Conservation (phyloP, 305 asterid species). For the Coffea humblotiana region DNA sequence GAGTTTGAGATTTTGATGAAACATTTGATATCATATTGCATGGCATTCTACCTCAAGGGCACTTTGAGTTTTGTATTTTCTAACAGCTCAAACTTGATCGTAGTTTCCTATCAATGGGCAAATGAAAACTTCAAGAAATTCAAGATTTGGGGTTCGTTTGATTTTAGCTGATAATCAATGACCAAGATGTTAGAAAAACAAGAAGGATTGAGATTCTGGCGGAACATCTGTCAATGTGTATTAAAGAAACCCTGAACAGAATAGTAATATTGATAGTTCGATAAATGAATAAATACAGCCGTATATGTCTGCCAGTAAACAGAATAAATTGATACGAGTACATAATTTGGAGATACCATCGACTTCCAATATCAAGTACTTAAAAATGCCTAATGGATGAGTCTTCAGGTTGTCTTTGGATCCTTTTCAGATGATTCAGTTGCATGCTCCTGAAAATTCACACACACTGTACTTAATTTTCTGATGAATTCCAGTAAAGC, state of each 20-base stretch:
- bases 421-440: slow-evolving; percentile 19
- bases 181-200: neutral
- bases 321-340: neutral
- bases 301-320: neutral
- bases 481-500: neutral
- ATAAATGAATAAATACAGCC: neutral
- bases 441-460: slow-evolving; percentile 26
- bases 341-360: slow-evolving; percentile 4
- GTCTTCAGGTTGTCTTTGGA: slow-evolving; percentile 21
- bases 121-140: neutral
- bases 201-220: neutral
- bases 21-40: neutral
- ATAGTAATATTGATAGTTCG: neutral
- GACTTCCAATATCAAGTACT: slow-evolving; percentile 1
- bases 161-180: slow-evolving; percentile 4
- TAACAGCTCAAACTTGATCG: neutral
- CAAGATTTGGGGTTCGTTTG: neutral
- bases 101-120: neutral
- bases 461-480: neutral
- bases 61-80: too few relatives aligned
- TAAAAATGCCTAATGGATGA: neutral
- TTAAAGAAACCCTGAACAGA: neutral
- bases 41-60: neutral
- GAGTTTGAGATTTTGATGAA: too few relatives aligned
- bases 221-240: neutral